Evolutionary conservation across 331 rosid genomes (phyloP), one percentile per base, ranked within the genome.

Genomic region (Rosa hybrid): DNA sequence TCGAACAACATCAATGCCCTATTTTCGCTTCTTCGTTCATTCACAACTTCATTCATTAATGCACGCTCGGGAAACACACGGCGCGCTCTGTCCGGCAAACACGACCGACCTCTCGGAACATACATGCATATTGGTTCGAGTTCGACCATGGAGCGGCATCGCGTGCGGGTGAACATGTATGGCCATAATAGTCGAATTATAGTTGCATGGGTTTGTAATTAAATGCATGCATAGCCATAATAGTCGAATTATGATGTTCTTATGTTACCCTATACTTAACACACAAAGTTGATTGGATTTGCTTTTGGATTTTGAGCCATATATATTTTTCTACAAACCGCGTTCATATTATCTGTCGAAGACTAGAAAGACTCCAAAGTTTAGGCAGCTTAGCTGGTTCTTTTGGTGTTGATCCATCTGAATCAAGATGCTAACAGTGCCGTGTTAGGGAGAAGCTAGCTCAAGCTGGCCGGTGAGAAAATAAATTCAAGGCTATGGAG

Each of bases 81-180:
- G 72, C 75, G 17, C 12, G 72, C 75, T n/a, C 12, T 20, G 82
- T 80, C 68, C 79, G 69, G 78, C 78, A 62, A 42, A 18, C 46
- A 67, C 12, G 17, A 67, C 14, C 13, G 48, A 16, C 23, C 25
- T 34, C 25, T 25, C 41, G 42, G 20, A 14, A 6, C 41, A 14
- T 38, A 1, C 1, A 34, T 5, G 69, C 69, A 12, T 63, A 12
- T 13, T 17, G 38, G 17, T 14, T 17, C 56, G 54, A 12, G 16
- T 60, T 60, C 18, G n/a, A 63, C n/a, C 38, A 60, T 23, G 13
- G 67, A 4, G 67, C 17, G 34, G 14, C 10, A 11, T 64, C 10
- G 42, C n/a, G 44, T 14, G 70, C n/a, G n/a, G 30, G 44, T 13
- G 70, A 27, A 12, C 70, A 64, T 27, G 44, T 30, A 14, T 30